Evolutionary conservation across 1,284 basidiomycete genomes (phyloP), one percentile per base, ranked within the genome.

Genomic region (Ceratobasidium papillatum): DNA sequence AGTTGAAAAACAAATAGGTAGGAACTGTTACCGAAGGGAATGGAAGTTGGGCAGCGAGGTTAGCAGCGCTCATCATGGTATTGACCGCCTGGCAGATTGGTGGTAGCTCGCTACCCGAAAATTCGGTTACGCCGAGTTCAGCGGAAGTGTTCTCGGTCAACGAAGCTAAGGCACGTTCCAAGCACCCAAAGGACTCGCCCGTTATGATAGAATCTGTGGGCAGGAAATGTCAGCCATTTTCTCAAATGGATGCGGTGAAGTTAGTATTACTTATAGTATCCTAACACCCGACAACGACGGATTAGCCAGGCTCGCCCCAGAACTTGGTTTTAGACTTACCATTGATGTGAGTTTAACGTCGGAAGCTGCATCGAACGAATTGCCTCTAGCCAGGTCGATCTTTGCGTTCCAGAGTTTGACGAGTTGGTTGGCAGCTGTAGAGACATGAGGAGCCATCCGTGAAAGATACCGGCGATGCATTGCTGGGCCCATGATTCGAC

Each of bases 1-100:
- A 17, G 4, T 52, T 58, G 25, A 69, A 22, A 34, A 52, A 32
- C 5, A 69, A 25, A 32, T 38, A 58, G 27, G 32, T 30, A 8
- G 66, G 66, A 36, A 58, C 43, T 25, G 52, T 58, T 17, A 69
- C 30, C 5, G 38, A 45, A 4, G 66, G 49, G 38, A 58, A 69
- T 27, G 66, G 66, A 7, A 69, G 19, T 56, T 19, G 54, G 27
- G 9, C 51, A 52, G 7, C 32, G 25, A n/a, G 32, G 22, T n/a
- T n/a, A 58, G 25, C 12, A 58, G 27, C 17, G 45, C 7, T n/a
- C 52, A 54, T 11, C 9, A 54, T 27, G 25, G 52, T 54, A 12
- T 54, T 22, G 30, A 69, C 30, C 0, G 51, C 66, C 12, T 56
- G 36, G 27, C 27, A 69, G 25, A 69, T 56, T 4, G 47, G 64